Evolutionary conservation across 2,329 filamentous ascomycete genomes (phyloP), one percentile per base, ranked within the genome.

Genomic region (Cercospora sp.): DNA sequence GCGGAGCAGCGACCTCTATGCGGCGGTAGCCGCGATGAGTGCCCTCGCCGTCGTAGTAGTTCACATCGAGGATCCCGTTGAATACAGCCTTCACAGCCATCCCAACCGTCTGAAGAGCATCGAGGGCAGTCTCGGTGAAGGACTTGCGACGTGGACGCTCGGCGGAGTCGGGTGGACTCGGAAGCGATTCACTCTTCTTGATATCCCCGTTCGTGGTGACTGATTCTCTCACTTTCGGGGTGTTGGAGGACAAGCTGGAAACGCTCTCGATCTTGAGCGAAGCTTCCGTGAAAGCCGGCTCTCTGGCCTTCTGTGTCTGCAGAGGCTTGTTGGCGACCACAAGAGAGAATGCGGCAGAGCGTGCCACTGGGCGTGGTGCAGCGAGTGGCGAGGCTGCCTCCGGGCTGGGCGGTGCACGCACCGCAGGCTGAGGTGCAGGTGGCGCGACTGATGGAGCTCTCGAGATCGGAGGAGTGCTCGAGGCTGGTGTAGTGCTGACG

Each of bases 21-120:
- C 24, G 34, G 7, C 43, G 45, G 18, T 62, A 53, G 4, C 49
- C 62, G 18, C 49, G 34, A 49, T 57, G 28, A n/a, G 43, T 62
- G 3, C 66, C 66, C 18, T 68, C 32, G 3, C 53, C 16, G 37
- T 65, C 63, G 37, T 65, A 68, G 49, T 59, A 68, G 45, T 61
- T 55, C 10, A 64, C 62, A 16, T 58, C 61, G 37, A 68, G n/a
- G 40, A 68, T 24, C 21, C 57, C 66, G 4, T 16, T 45, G 16
- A 45, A 12, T 3, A 43, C 45, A 18, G 16, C 32, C 5, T 51
- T 28, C 12, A 9, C 24, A 53, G 24, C 21, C 49, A 12, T 53
- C 13, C 21, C 49, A n/a, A 21, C 40, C 30, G 61, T 30, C 30
- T 58, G 5, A 7, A 59, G 55, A 32, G 21, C 30, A 12, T 32